Base-by-base conservation (phyloP, 1,139 yeast genomes). In the Blastobotrys persicus region DNA sequence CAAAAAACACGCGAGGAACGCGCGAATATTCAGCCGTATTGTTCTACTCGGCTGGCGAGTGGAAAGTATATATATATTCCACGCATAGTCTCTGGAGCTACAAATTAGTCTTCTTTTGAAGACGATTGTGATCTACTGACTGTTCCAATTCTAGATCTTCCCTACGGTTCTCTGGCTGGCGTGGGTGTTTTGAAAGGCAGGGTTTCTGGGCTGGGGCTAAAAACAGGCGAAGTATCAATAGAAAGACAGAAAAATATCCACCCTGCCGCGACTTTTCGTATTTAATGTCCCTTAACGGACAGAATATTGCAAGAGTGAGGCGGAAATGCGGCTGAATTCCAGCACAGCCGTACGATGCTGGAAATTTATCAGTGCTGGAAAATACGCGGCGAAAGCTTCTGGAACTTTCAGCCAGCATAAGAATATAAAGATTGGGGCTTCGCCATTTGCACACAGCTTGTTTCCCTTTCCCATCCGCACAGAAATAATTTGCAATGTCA, bases 21-120 rank as follows among this genome's bases (percentile, higher is more conserved):
- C 34, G 34, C 34, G 34, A 31, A 23, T 23, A 23, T 23, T 6
- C 28, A 23, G 28, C 28, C 28, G 28, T 23, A 23, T 9, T 23
- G 28, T 23, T 23, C 28, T n/a, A n/a, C n/a, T 89, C 88, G 0
- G 92, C 85, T 16, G 51, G 49, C 19, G 49, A 28, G 12, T 59
- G 33, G 12, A 59, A 49, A 2, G 54, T 47, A 18, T 48, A 42
- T 16, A 53, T 19, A 46, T 61, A 60, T 19, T 55, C 50, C 18
- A 18, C 4, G n/a, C n/a, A n/a, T n/a, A n/a, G n/a, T n/a, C n/a
- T n/a, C n/a, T n/a, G n/a, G n/a, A n/a, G n/a, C n/a, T n/a, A n/a
- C n/a, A n/a, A n/a, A n/a, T n/a, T n/a, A n/a, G n/a, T n/a, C n/a
- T n/a, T n/a, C n/a, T n/a, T n/a, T n/a, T n/a, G n/a, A n/a, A n/a